Percentiles rank a stretch among this genome's conserved stretches.
phyloP scores from a whole-genome alignment of 768 basidiomycete species.

The Mycena venus region DNA sequence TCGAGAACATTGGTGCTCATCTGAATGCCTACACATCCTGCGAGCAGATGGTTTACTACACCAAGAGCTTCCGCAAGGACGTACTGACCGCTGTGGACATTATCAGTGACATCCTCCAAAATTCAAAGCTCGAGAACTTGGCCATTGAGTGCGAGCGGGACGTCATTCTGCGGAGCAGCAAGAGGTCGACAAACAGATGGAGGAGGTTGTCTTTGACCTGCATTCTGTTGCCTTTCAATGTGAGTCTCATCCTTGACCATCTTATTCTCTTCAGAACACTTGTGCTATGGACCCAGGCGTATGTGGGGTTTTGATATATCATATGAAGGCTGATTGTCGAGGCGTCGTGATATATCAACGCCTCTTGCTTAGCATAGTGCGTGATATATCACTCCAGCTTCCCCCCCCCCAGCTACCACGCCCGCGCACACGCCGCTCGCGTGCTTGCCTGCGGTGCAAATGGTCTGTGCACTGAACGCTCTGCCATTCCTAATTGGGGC shows the following conservation, averaged over 20 bases:
- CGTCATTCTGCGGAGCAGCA: slow-evolving; percentile 98
- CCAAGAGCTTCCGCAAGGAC: slow-evolving; percentile 98
- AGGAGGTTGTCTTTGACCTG: slow-evolving; percentile 98
- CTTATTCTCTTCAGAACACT: no score
- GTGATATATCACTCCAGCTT: no score
- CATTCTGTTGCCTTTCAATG: slow-evolving; percentile 98
- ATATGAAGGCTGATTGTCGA: no score
- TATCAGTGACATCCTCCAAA: slow-evolving; percentile 97
- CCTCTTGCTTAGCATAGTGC: no score
- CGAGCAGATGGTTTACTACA: slow-evolving; percentile 99
- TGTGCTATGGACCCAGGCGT: no score
- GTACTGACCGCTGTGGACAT: slow-evolving; percentile 93
- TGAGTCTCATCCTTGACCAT: slow-evolving; percentile 57
- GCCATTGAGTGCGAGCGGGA: slow-evolving; percentile 97
- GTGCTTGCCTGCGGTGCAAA: no score
- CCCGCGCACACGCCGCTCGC: no score
- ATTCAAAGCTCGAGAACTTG: slow-evolving; percentile 88
- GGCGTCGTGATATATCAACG: no score
- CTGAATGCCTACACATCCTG: slow-evolving; percentile 98
- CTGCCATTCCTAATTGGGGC: no score
- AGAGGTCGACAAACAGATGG: slow-evolving; percentile 98
- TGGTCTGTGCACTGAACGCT: no score
- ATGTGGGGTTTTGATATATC: no score
- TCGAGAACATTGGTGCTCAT: slow-evolving; percentile 97
- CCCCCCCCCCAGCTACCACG: no score